phyloP scores from a whole-genome alignment of 148 eudicot species.

The Suaeda aralocaspica region DNA sequence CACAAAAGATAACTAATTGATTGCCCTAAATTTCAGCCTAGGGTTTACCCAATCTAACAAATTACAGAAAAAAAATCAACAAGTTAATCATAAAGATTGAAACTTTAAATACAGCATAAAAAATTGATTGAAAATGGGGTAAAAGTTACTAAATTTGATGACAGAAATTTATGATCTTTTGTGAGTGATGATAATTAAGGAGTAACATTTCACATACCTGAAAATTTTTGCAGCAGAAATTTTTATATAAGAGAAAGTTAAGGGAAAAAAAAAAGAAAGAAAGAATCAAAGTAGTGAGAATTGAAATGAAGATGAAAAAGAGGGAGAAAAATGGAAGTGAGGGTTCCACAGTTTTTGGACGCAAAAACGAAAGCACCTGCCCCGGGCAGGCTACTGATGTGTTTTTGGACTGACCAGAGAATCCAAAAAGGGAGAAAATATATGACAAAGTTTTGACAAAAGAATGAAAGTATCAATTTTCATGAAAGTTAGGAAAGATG shows the following conservation, averaged over 20 bases:
- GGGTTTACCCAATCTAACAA: constrained; percentile 16
- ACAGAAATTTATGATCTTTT: neutral
- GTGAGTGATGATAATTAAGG: neutral
- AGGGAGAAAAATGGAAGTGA: neutral
- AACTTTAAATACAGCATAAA: constrained; percentile 13
- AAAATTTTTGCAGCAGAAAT: neutral
- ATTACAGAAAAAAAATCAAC: neutral
- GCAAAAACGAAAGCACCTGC: constrained; percentile 11
- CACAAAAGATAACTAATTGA: constrained; percentile 9
- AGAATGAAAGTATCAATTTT: too few species aligned
- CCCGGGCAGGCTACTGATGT: neutral
- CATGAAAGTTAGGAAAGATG: too few species aligned
- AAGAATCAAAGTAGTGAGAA: neutral
- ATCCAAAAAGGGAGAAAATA: neutral
- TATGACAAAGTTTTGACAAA: too few species aligned
- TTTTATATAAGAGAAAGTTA: neutral
- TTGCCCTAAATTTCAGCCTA: neutral
- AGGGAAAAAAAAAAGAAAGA: neutral
- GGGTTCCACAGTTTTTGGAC: constrained; percentile 14
- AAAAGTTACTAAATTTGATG: neutral
- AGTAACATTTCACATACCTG: constrained; percentile 18
- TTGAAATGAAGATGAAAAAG: neutral
- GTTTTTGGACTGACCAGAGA: neutral
- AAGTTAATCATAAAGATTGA: neutral
- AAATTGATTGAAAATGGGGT: neutral